These are phyloP conservation scores for Cyclotella sp. DNA, from an alignment of 108 stramenopile species.

Conservation along the genomic window DNA sequence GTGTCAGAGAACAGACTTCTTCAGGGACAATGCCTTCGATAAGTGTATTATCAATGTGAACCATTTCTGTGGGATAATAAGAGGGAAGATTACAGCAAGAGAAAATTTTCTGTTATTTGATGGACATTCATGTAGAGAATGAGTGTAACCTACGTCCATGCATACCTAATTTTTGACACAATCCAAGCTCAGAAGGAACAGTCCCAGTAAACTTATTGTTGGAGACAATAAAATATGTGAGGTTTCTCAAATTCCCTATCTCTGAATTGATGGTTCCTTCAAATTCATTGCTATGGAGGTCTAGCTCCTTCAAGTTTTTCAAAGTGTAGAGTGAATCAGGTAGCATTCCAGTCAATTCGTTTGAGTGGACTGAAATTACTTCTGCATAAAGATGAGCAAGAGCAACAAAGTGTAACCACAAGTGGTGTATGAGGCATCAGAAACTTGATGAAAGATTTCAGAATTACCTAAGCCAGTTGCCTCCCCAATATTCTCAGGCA, in stretches of 20 bases:
- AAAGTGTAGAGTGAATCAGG: slow-evolving; percentile 14
- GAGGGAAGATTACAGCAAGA: too few relatives aligned
- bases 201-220: slow-evolving; percentile 45
- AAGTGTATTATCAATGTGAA: too few relatives aligned
- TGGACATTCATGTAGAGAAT: too few relatives aligned
- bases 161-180: not conserved
- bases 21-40: too few relatives aligned
- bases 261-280: slow-evolving; percentile 36
- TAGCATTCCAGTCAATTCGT: slow-evolving; percentile 7
- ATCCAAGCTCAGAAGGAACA: slow-evolving; percentile 43
- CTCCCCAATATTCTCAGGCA: slow-evolving; percentile 10
- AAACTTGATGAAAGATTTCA: not conserved
- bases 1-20: too few relatives aligned
- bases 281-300: slow-evolving; percentile 27
- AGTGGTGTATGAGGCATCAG: too few relatives aligned
- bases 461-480: not conserved
- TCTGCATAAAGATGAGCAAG: too few relatives aligned
- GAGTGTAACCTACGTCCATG: too few relatives aligned
- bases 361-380: too few relatives aligned
- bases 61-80: too few relatives aligned
- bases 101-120: too few relatives aligned
- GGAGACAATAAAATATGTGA: slow-evolving; percentile 35
- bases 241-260: slow-evolving; percentile 29
- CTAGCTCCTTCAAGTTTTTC: slow-evolving; percentile 19
- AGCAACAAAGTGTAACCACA: too few relatives aligned